Conservation (phyloP, 495 filamentous ascomycete genomes). For the Cercophora scortea region DNA sequence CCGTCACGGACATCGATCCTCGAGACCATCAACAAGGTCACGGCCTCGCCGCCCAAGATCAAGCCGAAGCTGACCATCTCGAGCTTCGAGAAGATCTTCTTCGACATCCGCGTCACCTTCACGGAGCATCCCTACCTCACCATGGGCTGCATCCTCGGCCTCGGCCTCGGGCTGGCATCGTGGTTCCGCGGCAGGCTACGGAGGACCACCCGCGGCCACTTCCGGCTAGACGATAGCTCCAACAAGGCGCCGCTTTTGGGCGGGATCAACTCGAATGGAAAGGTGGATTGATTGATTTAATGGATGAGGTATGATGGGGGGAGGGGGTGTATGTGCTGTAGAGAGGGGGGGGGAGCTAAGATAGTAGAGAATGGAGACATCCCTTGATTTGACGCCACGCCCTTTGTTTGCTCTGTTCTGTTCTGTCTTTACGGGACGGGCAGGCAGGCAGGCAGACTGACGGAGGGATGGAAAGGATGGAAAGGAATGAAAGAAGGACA, state of each 20-base stretch:
- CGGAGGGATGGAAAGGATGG: background rate
- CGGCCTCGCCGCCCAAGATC: constrained; percentile 67
- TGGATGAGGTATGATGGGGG: background rate
- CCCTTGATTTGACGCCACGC: too few relatives aligned
- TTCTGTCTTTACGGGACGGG: too few relatives aligned
- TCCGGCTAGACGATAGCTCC: constrained; percentile 64
- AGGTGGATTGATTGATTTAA: background rate
- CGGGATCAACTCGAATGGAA: constrained; percentile 24
- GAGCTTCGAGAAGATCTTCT: constrained; percentile 67
- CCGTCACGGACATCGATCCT: constrained; percentile 90
- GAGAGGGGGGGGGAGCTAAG: background rate
- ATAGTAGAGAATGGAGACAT: too few relatives aligned
- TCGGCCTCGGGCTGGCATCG: constrained; percentile 39
- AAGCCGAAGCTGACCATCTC: constrained; percentile 80
- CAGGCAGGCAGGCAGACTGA: background rate
- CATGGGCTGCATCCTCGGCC: constrained; percentile 51
- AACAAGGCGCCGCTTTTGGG: constrained; percentile 51
- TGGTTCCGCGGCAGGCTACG: constrained; percentile 52
- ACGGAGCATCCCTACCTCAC: constrained; percentile 66
- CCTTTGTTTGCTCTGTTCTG: too few relatives aligned
- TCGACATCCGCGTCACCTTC: constrained; percentile 60
- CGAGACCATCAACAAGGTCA: constrained; percentile 78
- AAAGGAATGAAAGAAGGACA: background rate
- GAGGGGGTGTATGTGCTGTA: background rate
- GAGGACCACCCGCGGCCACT: constrained; percentile 52